Percentiles rank a stretch among this genome's conserved stretches.
phyloP scores from a whole-genome alignment of 768 basidiomycete species.

The Cantharellus anzutake region DNA sequence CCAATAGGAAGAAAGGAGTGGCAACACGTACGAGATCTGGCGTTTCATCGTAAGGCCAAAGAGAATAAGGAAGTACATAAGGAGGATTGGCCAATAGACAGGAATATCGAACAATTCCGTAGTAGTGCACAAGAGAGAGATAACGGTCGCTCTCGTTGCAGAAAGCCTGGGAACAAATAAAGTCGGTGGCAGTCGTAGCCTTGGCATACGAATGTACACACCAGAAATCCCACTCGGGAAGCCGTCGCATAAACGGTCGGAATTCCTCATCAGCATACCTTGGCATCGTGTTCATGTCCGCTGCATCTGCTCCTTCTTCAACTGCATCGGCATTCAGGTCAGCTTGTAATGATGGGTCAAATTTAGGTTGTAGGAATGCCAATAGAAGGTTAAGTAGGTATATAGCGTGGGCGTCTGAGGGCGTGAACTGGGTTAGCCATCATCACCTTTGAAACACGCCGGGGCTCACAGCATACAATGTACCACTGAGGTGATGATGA shows the following conservation, averaged over 20 bases:
- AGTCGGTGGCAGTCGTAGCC: not conserved
- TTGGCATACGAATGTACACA: constrained; percentile 17
- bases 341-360: constrained; percentile 89
- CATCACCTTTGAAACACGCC: constrained; percentile 1
- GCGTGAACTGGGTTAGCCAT: constrained; percentile 4
- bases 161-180: constrained; percentile 44
- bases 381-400: constrained; percentile 91
- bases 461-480: constrained; percentile 25
- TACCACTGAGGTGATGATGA: constrained; percentile 47
- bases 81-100: constrained; percentile 97
- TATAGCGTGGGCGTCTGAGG: constrained; percentile 71
- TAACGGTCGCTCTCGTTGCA: constrained; percentile 67
- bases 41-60: constrained; percentile 91
- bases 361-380: constrained; percentile 94
- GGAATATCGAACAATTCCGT: constrained; percentile 86
- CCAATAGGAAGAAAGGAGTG: not conserved
- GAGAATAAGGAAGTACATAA: constrained; percentile 90
- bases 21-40: constrained; percentile 68
- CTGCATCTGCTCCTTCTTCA: constrained; percentile 62
- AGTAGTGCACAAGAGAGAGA: constrained; percentile 64
- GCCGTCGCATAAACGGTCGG: constrained; percentile 81
- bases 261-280: constrained; percentile 70
- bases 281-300: constrained; percentile 16
- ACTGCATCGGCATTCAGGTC: constrained; percentile 89
- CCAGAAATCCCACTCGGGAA: constrained; percentile 98